These are phyloP conservation scores for Ceratobasidium sp. DNA, from an alignment of 1,284 basidiomycete species.

Conservation along the genomic window DNA sequence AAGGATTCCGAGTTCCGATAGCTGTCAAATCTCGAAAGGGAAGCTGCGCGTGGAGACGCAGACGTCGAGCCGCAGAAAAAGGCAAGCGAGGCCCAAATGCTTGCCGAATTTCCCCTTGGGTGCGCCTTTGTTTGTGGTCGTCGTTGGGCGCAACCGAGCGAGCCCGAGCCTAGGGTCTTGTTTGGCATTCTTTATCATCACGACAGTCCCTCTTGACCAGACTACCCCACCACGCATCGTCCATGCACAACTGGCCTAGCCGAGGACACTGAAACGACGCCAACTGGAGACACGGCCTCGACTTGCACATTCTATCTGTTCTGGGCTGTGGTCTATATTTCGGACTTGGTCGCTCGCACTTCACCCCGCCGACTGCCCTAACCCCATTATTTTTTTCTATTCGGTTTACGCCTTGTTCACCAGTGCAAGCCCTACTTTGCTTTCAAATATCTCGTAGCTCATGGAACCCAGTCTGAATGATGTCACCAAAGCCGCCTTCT, in stretches of 20 bases:
- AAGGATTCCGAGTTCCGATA: background rate
- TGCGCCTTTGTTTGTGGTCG: conserved; percentile 12
- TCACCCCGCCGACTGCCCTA: background rate
- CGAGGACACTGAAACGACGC: conserved; percentile 1
- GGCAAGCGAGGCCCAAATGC: background rate
- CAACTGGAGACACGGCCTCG: background rate
- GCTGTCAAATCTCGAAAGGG: background rate
- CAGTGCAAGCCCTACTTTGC: background rate
- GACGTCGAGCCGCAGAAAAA: background rate
- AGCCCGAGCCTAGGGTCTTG: background rate
- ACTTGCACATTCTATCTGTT: background rate
- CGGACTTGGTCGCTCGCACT: background rate
- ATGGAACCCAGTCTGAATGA: conserved; percentile 27
- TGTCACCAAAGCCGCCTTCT: conserved; percentile 34
- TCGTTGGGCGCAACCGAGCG: background rate
- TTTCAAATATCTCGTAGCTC: background rate
- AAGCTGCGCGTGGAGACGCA: background rate
- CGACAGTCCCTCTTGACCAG: background rate
- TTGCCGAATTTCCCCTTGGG: background rate
- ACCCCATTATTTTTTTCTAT: background rate
- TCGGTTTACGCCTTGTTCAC: no score
- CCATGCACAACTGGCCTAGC: background rate
- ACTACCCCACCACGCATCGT: conserved; percentile 4
- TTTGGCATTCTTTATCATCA: conserved; percentile 8
- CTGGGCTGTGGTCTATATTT: conserved; percentile 28